Conservation (phyloP, 1,284 basidiomycete genomes). For the Ceratobasidium sp. region DNA sequence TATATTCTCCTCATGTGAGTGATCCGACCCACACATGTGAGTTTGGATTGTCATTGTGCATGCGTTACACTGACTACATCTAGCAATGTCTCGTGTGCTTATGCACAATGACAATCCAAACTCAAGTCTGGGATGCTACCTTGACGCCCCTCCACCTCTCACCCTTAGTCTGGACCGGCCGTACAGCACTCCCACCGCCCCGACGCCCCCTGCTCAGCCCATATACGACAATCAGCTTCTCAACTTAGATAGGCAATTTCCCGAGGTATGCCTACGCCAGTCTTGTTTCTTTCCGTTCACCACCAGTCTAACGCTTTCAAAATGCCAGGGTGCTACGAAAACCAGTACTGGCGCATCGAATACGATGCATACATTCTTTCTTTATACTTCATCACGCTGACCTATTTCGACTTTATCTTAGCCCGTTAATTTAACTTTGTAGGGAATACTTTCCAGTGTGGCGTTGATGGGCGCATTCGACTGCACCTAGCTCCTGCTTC, state of each 20-base stretch:
- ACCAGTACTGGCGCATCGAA: background rate
- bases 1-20: background rate
- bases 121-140: conserved; percentile 4
- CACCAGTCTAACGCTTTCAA: background rate
- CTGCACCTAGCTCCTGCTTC: too few species aligned
- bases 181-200: background rate
- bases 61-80: background rate
- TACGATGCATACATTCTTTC: background rate
- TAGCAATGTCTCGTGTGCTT: background rate
- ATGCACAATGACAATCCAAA: conserved; percentile 25
- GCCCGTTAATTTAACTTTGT: background rate
- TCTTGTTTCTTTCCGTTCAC: background rate
- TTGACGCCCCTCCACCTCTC: background rate
- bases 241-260: background rate
- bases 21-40: background rate
- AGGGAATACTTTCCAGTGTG: background rate
- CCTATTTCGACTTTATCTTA: background rate
- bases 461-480: background rate
- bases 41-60: conserved; percentile 28
- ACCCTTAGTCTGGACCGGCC: background rate
- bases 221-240: background rate
- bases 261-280: background rate
- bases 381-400: background rate
- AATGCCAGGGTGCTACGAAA: background rate
- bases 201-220: background rate